Evolutionary conservation across 805 yeast genomes (phyloP), one percentile per base, ranked within the genome.

Genomic region (Jamesozyma hellenica): DNA sequence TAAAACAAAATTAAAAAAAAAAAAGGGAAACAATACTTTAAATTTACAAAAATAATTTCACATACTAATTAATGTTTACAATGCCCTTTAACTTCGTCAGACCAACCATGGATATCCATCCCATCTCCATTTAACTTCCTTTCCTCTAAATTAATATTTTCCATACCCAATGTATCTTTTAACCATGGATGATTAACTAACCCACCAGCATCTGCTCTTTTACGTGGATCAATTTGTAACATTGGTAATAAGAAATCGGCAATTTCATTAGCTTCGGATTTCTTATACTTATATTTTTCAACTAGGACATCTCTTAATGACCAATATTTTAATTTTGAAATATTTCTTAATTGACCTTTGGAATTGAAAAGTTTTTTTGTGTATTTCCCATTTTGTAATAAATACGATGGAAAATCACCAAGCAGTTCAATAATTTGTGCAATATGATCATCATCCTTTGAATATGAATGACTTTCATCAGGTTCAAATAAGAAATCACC

Each of bases 401-500:
- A 55, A 35, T 69, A 65, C 13, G 73, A 50, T 2, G 94, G 94
- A 40, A 82, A 65, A 26, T 73, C 70, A 1, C 94, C 90, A 38
- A 84, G 56, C 14, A 84, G 66, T 60, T 90, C 97, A 28, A 92
- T 78, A 12, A 92, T 85, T 60, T 92, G 97, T 0, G 97, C 97
- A 51, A 92, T 71, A 60, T 92, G 98, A 59, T 92, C 98, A 55
- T 90, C 96, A 60, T 88, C 95, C 54, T 88, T 88, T 36, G 79
- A 59, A 62, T 85, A 90, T 4, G 82, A 67, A 40, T 73, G 75
- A 1, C 88, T 87, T 45, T 75, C 75, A 33, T 60, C 63, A 0
- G 98, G 98, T 58, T 90, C 96, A 60, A 90, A 92, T 36, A 92
- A 61, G 53, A 88, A 88, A 61, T 90, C 97, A 3, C 97, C 97